Evolutionary conservation across 148 eudicot genomes (phyloP), one percentile per base, ranked within the genome.

Genomic region (Euryodendron excelsum): DNA sequence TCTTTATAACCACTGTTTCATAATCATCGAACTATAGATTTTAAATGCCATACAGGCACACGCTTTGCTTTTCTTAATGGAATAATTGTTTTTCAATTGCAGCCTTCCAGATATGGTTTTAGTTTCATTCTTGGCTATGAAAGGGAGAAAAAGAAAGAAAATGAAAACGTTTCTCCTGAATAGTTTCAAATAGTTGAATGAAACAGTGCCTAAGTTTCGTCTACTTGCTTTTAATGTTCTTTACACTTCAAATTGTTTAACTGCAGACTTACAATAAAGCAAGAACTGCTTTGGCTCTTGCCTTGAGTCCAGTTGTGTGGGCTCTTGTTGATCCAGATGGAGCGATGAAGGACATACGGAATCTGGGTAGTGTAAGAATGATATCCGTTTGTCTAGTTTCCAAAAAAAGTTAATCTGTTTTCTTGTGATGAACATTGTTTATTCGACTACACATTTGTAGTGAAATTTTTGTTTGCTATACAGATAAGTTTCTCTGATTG

Each of bases 261-360:
- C 50, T 84, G 85, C 98, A 96, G 99, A 62, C 92, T 83, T 91
- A 89, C 77, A 98, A 96, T 84, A 96, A 93, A 90, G 99, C 99
- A 83, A 91, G 99, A 86, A 96, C 93, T 90, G 99, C 99, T 15
- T 33, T 96, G 80, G 99, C 99, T 69, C 98, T 96, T 86, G 98
- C 99, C 77, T 84, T 93, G 73, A 96, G 99, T 84, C 99, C 99
- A 72, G 98, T 93, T 48, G 99, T 96, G 58, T 83, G 97, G 61
- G 99, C 98, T 66, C 88, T 96, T 80, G 93, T 96, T 86, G 98
- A 96, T 79, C 98, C 99, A 79, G 97, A 96, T 89, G 99, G 99
- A 72, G 99, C 99, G 60, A 83, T 96, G 97, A 85, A 81, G 81
- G 86, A 88, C 68, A 93, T 96, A 82, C 86, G 99, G 68, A 84